These are phyloP conservation scores for Penicillium maclennaniae DNA, from an alignment of 495 filamentous ascomycete species.

Conservation along the genomic window DNA sequence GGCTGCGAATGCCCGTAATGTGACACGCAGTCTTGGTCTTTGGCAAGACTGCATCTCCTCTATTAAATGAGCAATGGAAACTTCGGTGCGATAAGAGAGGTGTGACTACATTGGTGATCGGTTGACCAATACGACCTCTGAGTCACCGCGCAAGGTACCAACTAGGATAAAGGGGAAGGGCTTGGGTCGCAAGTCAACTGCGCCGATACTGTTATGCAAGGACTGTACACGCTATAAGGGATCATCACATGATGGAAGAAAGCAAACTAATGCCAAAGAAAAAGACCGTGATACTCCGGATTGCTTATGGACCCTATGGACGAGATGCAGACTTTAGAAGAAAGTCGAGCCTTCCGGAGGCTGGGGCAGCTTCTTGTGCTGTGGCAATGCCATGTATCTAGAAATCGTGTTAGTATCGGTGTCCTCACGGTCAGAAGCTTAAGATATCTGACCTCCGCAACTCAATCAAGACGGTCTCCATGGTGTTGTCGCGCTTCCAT, in stretches of 20 bases:
- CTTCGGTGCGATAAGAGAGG: not conserved
- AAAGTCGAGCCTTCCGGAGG: slow-evolving; percentile 86
- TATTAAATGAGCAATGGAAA: not conserved
- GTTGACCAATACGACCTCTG: not conserved
- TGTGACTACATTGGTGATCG: not conserved
- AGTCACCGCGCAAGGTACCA: not conserved
- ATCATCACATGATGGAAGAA: slow-evolving; percentile 18
- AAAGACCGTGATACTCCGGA: slow-evolving; percentile 34
- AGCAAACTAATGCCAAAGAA: slow-evolving; percentile 26
- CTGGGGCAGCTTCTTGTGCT: slow-evolving; percentile 92
- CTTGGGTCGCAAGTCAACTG: slow-evolving; percentile 23
- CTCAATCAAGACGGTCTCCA: slow-evolving; percentile 92
- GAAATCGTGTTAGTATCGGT: slow-evolving; percentile 8
- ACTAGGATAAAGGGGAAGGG: not conserved
- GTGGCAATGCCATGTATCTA: slow-evolving; percentile 91
- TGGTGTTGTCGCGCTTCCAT: slow-evolving; percentile 86
- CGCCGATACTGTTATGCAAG: slow-evolving; percentile 39
- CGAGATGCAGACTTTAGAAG: slow-evolving; percentile 35
- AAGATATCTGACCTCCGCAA: slow-evolving; percentile 60
- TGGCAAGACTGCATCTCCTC: not conserved
- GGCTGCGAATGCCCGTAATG: not conserved
- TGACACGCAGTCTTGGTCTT: not conserved
- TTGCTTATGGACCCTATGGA: slow-evolving; percentile 20
- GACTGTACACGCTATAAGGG: slow-evolving; percentile 42
- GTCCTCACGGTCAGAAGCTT: not conserved